These are phyloP conservation scores for Leishmania tarentolae DNA, from an alignment of 208 protist species.

Conservation along the genomic window DNA sequence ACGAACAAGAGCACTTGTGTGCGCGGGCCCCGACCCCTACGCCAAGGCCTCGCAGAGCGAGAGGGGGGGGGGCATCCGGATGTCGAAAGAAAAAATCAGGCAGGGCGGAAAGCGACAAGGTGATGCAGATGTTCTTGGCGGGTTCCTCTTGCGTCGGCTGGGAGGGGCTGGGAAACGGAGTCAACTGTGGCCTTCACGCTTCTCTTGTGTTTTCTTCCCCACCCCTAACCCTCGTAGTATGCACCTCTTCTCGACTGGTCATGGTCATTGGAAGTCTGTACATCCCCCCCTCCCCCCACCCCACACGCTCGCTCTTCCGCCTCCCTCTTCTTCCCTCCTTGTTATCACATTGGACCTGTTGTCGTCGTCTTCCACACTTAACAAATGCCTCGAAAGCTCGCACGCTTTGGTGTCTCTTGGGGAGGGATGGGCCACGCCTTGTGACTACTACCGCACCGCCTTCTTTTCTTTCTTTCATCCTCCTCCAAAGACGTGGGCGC, in stretches of 20 bases:
- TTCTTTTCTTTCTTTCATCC: neutral
- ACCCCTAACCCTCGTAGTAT: neutral
- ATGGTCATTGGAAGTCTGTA: neutral
- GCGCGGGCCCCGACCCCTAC: neutral
- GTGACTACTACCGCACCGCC: neutral
- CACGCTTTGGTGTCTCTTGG: neutral
- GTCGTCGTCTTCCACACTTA: neutral
- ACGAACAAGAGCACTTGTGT: neutral
- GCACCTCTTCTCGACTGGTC: neutral
- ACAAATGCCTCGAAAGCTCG: neutral
- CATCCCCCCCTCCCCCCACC: too few species aligned
- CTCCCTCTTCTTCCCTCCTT: neutral
- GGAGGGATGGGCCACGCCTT: neutral
- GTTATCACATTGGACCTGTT: too few species aligned
- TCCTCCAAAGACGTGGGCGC: neutral
- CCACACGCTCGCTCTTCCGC: too few species aligned
- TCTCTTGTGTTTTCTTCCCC: neutral
- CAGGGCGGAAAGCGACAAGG: neutral
- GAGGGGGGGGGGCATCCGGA: neutral
- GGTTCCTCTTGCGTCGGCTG: neutral
- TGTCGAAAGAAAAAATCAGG: neutral
- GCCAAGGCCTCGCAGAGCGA: neutral
- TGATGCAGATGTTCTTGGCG: neutral
- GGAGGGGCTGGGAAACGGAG: neutral
- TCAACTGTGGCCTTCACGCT: neutral